A percentile compares a stretch with the other conserved stretches of the same genome.
phyloP scores from a whole-genome alignment of 345 rosid genomes.

The Eucalyptus shirleyi region DNA sequence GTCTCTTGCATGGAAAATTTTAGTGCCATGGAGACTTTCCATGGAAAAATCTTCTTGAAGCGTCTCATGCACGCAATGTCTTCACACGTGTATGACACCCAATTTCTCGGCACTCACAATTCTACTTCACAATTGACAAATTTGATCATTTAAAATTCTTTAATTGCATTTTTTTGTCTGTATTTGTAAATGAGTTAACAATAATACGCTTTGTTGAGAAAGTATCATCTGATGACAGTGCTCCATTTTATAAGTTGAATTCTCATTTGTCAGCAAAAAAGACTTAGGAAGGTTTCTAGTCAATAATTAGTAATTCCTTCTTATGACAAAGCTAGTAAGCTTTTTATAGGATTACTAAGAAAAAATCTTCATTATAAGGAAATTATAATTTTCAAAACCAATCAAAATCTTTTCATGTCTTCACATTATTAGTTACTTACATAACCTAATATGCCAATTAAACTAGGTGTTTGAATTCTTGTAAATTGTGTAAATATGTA shows the following conservation, averaged over 20 bases:
- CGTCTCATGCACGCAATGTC: rapidly evolving
- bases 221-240: no score
- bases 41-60: background rate
- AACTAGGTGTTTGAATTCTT: no score
- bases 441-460: no score
- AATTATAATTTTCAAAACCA: no score
- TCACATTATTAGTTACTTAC: no score
- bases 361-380: no score
- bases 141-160: background rate
- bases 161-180: background rate
- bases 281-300: background rate
- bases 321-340: no score
- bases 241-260: background rate
- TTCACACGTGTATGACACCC: background rate
- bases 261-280: background rate
- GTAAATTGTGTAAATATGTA: rapidly evolving
- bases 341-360: rapidly evolving
- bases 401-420: no score
- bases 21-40: background rate
- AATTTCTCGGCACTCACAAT: background rate
- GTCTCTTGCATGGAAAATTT: background rate
- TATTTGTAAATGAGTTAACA: no score
- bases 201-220: no score
- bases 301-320: no score
- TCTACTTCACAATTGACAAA: no score